Base-by-base conservation (phyloP, 2,329 filamentous ascomycete species). In the Pseudocercospora vitis region DNA sequence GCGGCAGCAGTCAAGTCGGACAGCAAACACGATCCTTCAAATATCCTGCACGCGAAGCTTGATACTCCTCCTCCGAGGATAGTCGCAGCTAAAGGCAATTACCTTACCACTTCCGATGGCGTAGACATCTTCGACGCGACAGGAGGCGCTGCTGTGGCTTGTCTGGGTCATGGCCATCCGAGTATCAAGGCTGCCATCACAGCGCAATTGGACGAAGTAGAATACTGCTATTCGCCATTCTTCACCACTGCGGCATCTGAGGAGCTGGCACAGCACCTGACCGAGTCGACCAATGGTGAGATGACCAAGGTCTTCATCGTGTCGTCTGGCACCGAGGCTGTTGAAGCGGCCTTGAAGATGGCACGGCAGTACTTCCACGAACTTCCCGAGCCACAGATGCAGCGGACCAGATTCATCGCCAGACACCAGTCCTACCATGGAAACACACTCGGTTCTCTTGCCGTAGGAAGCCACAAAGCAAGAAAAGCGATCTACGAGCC, bases 131-230 rank as follows among this genome's bases (percentile, higher is more conserved):
- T 90, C 7, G 88, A 92, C 66, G 84, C 82, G 1, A 87, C 84
- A 11, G 81, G 84, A 29, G 88, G 88, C 18, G 85, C 88, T 3
- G 86, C 84, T 19, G 87, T 90, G 2, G 78, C 82, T 4, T 85
- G 83, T 63, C 73, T 91, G 6, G 88, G 88, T 7, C 84, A 89
- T 62, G 48, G 47, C 33, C 55, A 63, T 37, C 42, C 55, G 4
- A 51, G 56, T 39, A 80, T 91, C n/a, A 74, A 75, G 7, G 72
- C 78, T 1, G 86, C 84, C 1, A 78, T 88, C 29, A 68, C 73
- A 2, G 61, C 73, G 8, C 86, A 89, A 61, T 72, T 86, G 50
- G 74, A 79, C 40, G 70, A 80, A 28, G 71, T 85, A 1, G 72
- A 76, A 1, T 87, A 86, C 45, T 78, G 80, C 23, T 76, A 81